Evolutionary conservation across 2,329 filamentous ascomycete species (phyloP).

Genomic region (Erysiphe pulchra): DNA sequence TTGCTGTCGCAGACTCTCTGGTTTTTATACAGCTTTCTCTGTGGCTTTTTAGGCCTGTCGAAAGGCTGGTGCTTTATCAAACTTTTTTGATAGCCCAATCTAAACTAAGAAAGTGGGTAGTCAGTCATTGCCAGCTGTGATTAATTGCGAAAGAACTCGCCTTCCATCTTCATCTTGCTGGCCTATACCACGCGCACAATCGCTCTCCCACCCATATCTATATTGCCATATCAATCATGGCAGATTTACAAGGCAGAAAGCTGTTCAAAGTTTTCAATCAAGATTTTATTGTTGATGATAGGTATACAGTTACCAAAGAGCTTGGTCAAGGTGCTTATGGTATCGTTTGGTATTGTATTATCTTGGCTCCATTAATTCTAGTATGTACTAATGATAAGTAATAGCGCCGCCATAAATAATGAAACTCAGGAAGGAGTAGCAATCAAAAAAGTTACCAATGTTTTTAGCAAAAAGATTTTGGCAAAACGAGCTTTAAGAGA

Average conservation of each 20-base stretch:
- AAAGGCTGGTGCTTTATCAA: no score
- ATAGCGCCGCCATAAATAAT: conserved; percentile 73
- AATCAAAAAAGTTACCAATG: conserved; percentile 99
- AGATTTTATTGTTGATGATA: conserved; percentile 94
- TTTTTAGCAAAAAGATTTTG: conserved; percentile 99
- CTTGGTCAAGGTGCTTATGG: conserved; percentile 94
- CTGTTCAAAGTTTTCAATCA: conserved; percentile 99
- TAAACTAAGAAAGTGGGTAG: no score
- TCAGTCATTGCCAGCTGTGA: no score
- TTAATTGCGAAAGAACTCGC: no score
- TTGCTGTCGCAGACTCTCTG: no score
- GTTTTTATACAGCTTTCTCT: no score
- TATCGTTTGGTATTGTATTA: conserved; percentile 61
- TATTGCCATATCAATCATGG: conserved; percentile 6
- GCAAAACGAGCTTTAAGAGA: conserved; percentile 93
- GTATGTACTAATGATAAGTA: conserved; percentile 3
- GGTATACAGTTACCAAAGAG: conserved; percentile 97
- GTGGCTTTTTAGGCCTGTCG: no score
- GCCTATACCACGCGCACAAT: no score
- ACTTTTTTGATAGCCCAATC: no score
- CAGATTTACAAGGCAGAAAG: conserved; percentile 36
- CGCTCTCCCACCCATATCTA: no score
- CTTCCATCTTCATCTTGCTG: no score
- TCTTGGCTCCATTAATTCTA: conserved; percentile 1
- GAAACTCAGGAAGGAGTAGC: conserved; percentile 82